Evolutionary conservation across 2,329 filamentous ascomycete species (phyloP), one percentile per base, ranked within the genome.

Genomic region (Tolypocladium endophyticum): DNA sequence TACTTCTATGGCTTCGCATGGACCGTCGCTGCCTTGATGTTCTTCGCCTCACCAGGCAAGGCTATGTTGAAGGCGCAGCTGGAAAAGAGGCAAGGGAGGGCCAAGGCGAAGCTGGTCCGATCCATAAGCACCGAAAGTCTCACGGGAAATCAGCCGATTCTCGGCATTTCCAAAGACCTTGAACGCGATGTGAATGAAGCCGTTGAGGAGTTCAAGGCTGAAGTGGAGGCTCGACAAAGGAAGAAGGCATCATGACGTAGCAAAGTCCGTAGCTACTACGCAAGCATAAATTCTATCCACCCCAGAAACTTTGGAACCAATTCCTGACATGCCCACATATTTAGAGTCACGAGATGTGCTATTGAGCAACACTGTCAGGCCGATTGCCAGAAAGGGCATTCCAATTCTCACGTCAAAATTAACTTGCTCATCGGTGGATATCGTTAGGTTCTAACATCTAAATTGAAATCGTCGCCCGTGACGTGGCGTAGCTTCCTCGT

Each of bases 1-100:
- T 94, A 96, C 76, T 97, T 92, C 76, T 99, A 95, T 74, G 86
- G 84, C 38, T 78, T 94, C 59, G 70, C 92, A 62, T 87, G 86
- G 64, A 88, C 88, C 1, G 74, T 78, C 12, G 71, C 76, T 0
- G 84, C 86, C 23, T 83, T 92, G 60, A 83, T 78, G 9, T 88
- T 96, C 76, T 96, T 97, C 69, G 82, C 86, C 47, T 90, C 89
- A 1, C 90, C 91, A 0, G 88, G 84, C 2, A 95, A 92, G 72
- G 73, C 76, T 5, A 67, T 73, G 23, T 76, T 92, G 0, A 77
- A 78, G 61, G 79, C 80, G 66, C 74, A 76, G 60, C 74, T 90
- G 9, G 87, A 89, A 65, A 74, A 80, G 61, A 81, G 87, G 35
- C 76, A 78, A 6, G 76, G 74, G 16, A 75, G 73, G 39, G 77